A percentile compares a stretch with the other conserved stretches of the same genome.
phyloP scores from a whole-genome alignment of 2,329 filamentous ascomycete genomes.

The Epichloe aotearoae region DNA sequence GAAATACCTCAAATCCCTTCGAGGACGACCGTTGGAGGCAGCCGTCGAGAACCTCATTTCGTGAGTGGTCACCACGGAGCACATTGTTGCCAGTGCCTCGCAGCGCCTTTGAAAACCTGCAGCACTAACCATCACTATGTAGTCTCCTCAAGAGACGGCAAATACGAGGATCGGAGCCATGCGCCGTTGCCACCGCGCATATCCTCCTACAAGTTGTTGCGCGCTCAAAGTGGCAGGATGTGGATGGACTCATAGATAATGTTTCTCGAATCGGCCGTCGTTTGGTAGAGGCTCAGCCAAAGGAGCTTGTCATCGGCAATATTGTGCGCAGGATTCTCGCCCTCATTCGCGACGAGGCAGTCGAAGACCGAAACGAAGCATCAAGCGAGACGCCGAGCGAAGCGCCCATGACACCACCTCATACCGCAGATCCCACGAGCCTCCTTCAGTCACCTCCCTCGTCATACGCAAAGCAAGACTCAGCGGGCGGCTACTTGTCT shows the following conservation, averaged over 20 bases:
- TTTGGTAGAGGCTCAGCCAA: conserved; percentile 71
- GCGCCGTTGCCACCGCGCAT: conserved; percentile 81
- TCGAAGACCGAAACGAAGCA: conserved; percentile 59
- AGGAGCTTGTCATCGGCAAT: conserved; percentile 87
- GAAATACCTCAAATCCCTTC: conserved; percentile 68
- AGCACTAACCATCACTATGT: conserved; percentile 2
- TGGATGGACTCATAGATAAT: conserved; percentile 64
- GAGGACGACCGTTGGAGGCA: conserved; percentile 60
- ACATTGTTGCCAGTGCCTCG: not conserved
- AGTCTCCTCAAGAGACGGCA: conserved; percentile 74
- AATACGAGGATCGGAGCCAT: conserved; percentile 75
- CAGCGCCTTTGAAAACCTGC: not conserved
- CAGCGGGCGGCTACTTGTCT: conserved; percentile 16
- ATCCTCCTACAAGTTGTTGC: conserved; percentile 79
- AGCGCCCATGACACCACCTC: conserved; percentile 23
- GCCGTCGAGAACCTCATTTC: conserved; percentile 75
- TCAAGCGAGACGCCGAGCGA: conserved; percentile 48
- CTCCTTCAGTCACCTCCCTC: conserved; percentile 19
- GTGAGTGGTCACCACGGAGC: conserved; percentile 34
- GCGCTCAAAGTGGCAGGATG: conserved; percentile 63
- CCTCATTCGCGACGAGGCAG: conserved; percentile 81
- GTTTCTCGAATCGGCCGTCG: conserved; percentile 67
- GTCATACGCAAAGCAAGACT: conserved; percentile 22
- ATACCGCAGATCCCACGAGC: conserved; percentile 21
- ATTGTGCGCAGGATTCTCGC: conserved; percentile 83